Base-by-base conservation (phyloP, 208 protist species). In the Histomonas meleagridis region DNA sequence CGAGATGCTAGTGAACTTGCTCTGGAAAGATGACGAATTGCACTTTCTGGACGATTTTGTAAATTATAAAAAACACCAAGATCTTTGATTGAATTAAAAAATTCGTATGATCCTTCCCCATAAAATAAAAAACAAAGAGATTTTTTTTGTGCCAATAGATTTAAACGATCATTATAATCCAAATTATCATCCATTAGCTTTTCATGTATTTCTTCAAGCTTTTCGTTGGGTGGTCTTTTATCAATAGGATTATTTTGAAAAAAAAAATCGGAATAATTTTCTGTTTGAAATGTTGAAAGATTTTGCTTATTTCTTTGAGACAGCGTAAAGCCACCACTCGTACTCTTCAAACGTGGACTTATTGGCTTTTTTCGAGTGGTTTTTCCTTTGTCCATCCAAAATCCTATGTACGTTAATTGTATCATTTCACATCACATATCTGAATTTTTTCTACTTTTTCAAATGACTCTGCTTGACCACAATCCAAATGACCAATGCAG, bases 211-310 rank as follows among this genome's bases (percentile, higher is more conserved):
- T 86, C 46, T 86, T 86, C 46, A 16, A 86, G 76, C 26, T 86
- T 86, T 16, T 28, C 43, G 51, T 86, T 46, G 1, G 76, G 76
- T 26, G 76, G 76, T 51, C 46, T 14, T 26, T 40, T 86, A 35
- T 86, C 76, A 38, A 86, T 86, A 38, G 76, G 76, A 55, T 86
- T 43, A 38, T 86, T 46, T 86, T 86, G 51, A 26, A 86, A 86
- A n/a, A 57, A 86, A 46, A 43, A 51, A 86, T 43, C 76, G 7
- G 76, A 40, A 21, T 86, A 86, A 0, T 40, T 86, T 10, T 86
- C 76, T 18, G n/a, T 55, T 86, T 86, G n/a, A n/a, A n/a, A n/a
- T n/a, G n/a, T n/a, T n/a, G n/a, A n/a, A n/a, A n/a, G n/a, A n/a
- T n/a, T n/a, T n/a, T n/a, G n/a, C n/a, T n/a, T n/a, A n/a, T n/a